Evolutionary conservation across 2,329 filamentous ascomycete genomes (phyloP), one percentile per base, ranked within the genome.

Genomic region (Diaporthe batatas): DNA sequence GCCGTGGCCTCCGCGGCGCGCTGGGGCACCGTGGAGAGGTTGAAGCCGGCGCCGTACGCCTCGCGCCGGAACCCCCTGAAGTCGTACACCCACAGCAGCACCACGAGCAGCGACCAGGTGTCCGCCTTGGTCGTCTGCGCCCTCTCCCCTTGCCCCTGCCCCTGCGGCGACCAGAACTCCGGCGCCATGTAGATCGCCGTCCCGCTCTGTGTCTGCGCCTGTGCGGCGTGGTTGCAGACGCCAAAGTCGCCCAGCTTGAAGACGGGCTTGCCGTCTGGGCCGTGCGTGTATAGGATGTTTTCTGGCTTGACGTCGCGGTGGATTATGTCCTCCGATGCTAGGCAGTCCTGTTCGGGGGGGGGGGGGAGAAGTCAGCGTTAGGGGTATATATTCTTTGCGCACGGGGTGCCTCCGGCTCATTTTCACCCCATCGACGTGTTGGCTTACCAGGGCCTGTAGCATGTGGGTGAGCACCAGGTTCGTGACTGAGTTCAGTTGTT

Each of bases 241-340:
- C 75, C 75, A 47, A 77, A 76, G 39, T 78, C 76, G 8, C 71
- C 71, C 10, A 78, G 71, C 57, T 77, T 72, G 57, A 76, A 78
- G 12, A 23, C 10, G 42, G 76, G 77, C 11, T 49, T 8, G 4
- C 39, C n/a, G 23, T n/a, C 21, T 1, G 21, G 6, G 39, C 14
- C 14, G 14, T 42, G 21, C 6, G 44, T 44, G 42, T 70, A 70
- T 1, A 70, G 68, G 34, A 70, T 70, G 25, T 70, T 70, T 32
- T 55, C 68, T 18, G 68, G 68, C 29, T 70, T 70, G 12, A 70
- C 51, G n/a, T 70, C 68, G 25, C 68, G 68, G 42, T 70, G 68
- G 23, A 70, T 29, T 4, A 62, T 25, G 7, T 12, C 54, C 44
- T 29, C 21, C 1, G 53, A 39, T 7, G 68, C 51, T 16, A 70